Percentiles rank a stretch among this genome's conserved stretches.
Evolutionary conservation across 192 early-diverging fungal species (phyloP).

Genomic region (Entomortierella parvispora): DNA sequence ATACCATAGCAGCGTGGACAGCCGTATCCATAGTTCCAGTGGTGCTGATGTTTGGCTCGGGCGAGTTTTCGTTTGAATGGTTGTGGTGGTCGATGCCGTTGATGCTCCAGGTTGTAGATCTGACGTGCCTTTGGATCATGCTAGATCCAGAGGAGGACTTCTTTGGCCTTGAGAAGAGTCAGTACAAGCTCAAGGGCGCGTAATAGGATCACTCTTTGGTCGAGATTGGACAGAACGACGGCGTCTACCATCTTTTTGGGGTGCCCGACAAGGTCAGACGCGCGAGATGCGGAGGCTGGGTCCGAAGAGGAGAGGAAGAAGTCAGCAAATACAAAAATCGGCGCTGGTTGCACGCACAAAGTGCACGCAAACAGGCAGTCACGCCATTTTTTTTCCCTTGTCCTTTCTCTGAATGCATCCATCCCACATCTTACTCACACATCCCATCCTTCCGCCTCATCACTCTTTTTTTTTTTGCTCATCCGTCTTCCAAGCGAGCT

Average conservation of each 20-base stretch:
- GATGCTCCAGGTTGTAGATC: conserved; percentile 39
- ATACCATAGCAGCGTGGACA: conserved; percentile 24
- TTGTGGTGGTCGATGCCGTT: conserved; percentile 53
- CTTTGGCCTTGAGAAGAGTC: conserved; percentile 30
- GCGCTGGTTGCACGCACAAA: no score
- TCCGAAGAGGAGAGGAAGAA: no score
- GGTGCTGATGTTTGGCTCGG: conserved; percentile 13
- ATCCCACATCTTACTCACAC: no score
- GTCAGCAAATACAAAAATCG: no score
- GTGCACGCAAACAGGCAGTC: no score
- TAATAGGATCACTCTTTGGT: not conserved
- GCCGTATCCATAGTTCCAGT: conserved; percentile 22
- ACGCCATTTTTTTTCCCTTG: not conserved
- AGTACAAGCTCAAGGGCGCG: conserved; percentile 44
- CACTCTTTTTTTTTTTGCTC: conserved; percentile 6
- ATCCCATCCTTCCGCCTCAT: no score
- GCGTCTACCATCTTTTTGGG: no score
- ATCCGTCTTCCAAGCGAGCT: not conserved
- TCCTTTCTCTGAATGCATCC: no score
- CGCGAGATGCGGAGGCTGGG: no score
- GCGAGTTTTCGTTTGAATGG: conserved; percentile 40
- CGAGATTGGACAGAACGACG: no score
- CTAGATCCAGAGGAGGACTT: conserved; percentile 40
- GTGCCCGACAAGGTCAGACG: no score
- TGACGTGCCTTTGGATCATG: conserved; percentile 45